Evolutionary conservation across 441 rosid genomes (phyloP).

Genomic region (Geranium incanum): DNA sequence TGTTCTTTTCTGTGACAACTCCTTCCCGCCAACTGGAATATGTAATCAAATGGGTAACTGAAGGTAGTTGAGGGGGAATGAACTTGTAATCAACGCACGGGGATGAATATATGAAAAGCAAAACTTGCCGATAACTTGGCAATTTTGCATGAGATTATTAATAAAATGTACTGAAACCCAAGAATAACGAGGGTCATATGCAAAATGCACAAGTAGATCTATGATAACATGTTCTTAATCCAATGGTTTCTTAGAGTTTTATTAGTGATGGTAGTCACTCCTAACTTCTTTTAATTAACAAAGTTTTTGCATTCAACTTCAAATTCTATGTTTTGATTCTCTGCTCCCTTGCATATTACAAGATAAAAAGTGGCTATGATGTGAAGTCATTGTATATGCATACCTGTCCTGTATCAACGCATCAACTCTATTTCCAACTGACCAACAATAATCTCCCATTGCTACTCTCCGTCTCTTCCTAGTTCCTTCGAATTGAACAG

Average conservation of each 20-base stretch:
- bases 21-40: constrained; percentile 89
- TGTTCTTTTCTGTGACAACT: constrained; percentile 64
- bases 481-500: constrained; percentile 77
- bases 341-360: not conserved
- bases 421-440: constrained; percentile 84
- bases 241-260: no score
- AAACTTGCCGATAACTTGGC: no score
- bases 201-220: no score
- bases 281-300: not conserved
- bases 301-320: not conserved
- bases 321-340: not conserved
- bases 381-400: not conserved
- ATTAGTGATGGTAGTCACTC: no score
- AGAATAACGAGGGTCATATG: no score
- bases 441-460: constrained; percentile 64
- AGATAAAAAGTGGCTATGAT: constrained; percentile 1
- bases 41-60: constrained; percentile 15
- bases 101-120: no score
- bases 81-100: no score
- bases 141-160: not conserved
- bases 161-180: no score
- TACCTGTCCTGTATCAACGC: constrained; percentile 87
- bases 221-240: no score
- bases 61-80: no score
- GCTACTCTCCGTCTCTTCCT: constrained; percentile 94